Evolutionary conservation across 805 yeast genomes (phyloP).

Genomic region (Suhomyces kilbournensis): DNA sequence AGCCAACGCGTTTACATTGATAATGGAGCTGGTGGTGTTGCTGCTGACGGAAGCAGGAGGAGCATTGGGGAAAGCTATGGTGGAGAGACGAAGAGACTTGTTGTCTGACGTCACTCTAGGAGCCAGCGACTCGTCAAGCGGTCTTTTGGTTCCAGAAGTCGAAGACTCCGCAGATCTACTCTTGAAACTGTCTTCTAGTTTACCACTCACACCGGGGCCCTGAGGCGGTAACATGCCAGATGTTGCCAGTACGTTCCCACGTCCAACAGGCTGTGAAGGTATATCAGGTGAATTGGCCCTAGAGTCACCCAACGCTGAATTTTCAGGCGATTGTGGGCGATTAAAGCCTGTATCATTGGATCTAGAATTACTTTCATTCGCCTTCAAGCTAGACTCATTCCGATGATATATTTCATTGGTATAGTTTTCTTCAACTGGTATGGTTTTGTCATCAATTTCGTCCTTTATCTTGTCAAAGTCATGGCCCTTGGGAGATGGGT

Average conservation of each 20-base stretch:
- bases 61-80: constrained; percentile 18
- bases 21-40: constrained; percentile 32
- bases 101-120: constrained; percentile 38
- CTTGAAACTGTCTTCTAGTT: not conserved
- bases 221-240: not conserved
- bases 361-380: too few species aligned
- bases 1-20: constrained; percentile 30
- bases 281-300: not conserved
- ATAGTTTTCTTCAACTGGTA: too few species aligned
- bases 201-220: not conserved
- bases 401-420: too few species aligned
- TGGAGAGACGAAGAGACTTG: constrained; percentile 30
- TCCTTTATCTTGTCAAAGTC: not conserved
- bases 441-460: not conserved
- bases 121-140: constrained; percentile 5
- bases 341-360: too few species aligned
- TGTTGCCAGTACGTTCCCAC: not conserved
- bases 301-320: not conserved
- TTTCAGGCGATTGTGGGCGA: not conserved
- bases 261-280: not conserved
- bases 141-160: not conserved
- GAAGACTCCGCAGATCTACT: not conserved
- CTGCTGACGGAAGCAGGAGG: constrained; percentile 18
- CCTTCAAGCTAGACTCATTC: too few species aligned
- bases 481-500: constrained; percentile 3